A percentile compares a stretch with the other conserved stretches of the same genome.
Conservation (phyloP, 140 eudicot genomes). For the Bidens hawaiensis region DNA sequence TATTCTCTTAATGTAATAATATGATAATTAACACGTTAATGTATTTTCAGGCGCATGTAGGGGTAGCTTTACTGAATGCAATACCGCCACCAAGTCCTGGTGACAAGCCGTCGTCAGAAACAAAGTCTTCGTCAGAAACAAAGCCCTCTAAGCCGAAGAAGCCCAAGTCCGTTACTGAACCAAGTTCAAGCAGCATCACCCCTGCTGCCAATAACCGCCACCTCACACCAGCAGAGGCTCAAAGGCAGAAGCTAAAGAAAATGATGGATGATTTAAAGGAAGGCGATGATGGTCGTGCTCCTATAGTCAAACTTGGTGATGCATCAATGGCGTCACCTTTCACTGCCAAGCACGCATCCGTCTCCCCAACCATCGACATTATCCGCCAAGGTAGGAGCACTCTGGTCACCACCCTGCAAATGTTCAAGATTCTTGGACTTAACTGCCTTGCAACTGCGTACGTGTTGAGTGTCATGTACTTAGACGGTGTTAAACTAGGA, state of each 20-base stretch:
- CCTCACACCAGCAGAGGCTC: slow-evolving; percentile 70
- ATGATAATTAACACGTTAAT: neutral
- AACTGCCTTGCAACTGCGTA: slow-evolving; percentile 95
- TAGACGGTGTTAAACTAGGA: slow-evolving; percentile 87
- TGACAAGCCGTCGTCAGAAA: slow-evolving; percentile 51
- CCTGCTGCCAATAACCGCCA: slow-evolving; percentile 54
- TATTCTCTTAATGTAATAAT: neutral
- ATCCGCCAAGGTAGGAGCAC: slow-evolving; percentile 96
- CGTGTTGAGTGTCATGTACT: slow-evolving; percentile 75
- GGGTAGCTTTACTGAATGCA: slow-evolving; percentile 82
- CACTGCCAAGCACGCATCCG: slow-evolving; percentile 92
- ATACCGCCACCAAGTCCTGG: slow-evolving; percentile 50
- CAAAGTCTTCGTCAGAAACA: slow-evolving; percentile 37
- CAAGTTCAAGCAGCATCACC: slow-evolving; percentile 34
- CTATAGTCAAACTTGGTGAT: slow-evolving; percentile 88
- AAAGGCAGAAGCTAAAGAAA: slow-evolving; percentile 65
- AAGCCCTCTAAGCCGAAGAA: slow-evolving; percentile 45
- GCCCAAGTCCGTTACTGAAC: slow-evolving; percentile 42
- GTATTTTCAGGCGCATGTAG: slow-evolving; percentile 72
- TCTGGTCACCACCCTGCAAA: slow-evolving; percentile 84
- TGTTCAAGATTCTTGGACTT: slow-evolving; percentile 97
- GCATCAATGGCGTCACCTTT: slow-evolving; percentile 98
- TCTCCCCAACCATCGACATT: slow-evolving; percentile 76
- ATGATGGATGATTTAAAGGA: slow-evolving; percentile 77
- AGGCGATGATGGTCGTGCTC: slow-evolving; percentile 82